Conservation (phyloP, 2,329 filamentous ascomycete species). For the Calycina herbarum region DNA sequence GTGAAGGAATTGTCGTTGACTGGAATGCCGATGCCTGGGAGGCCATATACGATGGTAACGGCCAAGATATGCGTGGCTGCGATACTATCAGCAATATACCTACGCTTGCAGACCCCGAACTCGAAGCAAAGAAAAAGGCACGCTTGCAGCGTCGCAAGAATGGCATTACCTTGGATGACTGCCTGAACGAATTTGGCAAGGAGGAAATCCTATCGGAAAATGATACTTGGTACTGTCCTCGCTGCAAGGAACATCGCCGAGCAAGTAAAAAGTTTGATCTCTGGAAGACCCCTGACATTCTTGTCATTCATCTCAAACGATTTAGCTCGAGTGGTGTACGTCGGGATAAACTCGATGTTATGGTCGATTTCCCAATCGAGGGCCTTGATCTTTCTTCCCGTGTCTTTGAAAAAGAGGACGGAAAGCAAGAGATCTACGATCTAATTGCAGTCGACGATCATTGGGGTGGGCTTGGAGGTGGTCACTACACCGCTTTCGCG, state of each 20-base stretch:
- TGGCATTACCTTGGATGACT: constrained; percentile 85
- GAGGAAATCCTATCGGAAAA: constrained; percentile 91
- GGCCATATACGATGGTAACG: constrained; percentile 58
- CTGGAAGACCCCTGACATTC: constrained; percentile 94
- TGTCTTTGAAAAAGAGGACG: constrained; percentile 76
- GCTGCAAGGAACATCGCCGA: constrained; percentile 89
- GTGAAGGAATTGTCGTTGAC: constrained; percentile 84
- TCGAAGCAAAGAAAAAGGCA: constrained; percentile 62
- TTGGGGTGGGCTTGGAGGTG: constrained; percentile 87
- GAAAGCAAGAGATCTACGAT: constrained; percentile 84
- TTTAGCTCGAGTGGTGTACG: constrained; percentile 84
- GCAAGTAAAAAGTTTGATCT: constrained; percentile 96
- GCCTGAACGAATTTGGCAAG: constrained; percentile 90
- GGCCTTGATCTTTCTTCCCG: constrained; percentile 79
- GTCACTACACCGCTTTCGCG: constrained; percentile 93
- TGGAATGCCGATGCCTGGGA: constrained; percentile 75
- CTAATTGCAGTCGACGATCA: constrained; percentile 96
- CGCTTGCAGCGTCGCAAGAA: constrained; percentile 67
- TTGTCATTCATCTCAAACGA: constrained; percentile 92
- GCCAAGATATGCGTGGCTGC: constrained; percentile 53
- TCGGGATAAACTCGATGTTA: constrained; percentile 86
- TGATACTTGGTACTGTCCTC: constrained; percentile 96
- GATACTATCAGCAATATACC: constrained; percentile 53
- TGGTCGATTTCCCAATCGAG: constrained; percentile 89
- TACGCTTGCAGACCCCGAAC: constrained; percentile 58